phyloP scores from a whole-genome alignment of 2,329 filamentous ascomycete genomes.

The Phaeosphaeriaceae sp. region DNA sequence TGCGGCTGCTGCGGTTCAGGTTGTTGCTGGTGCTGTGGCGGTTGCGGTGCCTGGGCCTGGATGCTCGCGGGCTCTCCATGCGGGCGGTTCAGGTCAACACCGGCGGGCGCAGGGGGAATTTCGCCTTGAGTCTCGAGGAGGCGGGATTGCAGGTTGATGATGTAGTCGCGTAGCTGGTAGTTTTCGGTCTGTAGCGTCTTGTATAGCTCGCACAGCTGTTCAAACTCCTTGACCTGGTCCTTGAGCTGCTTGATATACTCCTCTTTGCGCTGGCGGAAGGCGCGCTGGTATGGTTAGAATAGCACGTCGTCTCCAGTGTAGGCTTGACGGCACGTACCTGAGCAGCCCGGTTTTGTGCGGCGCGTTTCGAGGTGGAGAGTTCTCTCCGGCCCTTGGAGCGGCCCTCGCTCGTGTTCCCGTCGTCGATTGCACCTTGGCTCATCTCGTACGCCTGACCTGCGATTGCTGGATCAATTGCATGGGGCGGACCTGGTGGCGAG shows the following conservation, averaged over 20 bases:
- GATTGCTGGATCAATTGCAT: conserved; percentile 67
- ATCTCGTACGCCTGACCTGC: conserved; percentile 59
- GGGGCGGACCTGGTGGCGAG: conserved; percentile 54
- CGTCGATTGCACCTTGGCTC: conserved; percentile 55
- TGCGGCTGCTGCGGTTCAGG: conserved; percentile 28
- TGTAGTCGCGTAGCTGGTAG: conserved; percentile 88
- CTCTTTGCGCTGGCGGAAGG: conserved; percentile 97
- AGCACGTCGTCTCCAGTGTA: conserved; percentile 4
- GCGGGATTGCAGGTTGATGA: conserved; percentile 86
- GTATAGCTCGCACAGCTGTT: conserved; percentile 75
- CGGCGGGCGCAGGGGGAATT: conserved; percentile 81
- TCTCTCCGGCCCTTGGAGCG: conserved; percentile 77
- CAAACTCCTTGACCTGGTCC: conserved; percentile 85
- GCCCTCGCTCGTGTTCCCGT: conserved; percentile 55
- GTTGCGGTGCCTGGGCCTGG: conserved; percentile 18
- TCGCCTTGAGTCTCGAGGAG: conserved; percentile 85
- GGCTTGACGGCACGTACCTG: conserved; percentile 68
- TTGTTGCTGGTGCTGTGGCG: conserved; percentile 27
- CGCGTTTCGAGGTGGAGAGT: conserved; percentile 92
- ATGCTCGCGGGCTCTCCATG: conserved; percentile 43
- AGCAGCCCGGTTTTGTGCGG: conserved; percentile 93
- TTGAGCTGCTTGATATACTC: conserved; percentile 98
- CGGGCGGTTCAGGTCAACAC: conserved; percentile 72
- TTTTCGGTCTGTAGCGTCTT: conserved; percentile 89
- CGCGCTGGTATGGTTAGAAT: conserved; percentile 68